Evolutionary conservation across 176 grass and related monocot genomes (phyloP).

Genomic region (Saccharum officinarum): DNA sequence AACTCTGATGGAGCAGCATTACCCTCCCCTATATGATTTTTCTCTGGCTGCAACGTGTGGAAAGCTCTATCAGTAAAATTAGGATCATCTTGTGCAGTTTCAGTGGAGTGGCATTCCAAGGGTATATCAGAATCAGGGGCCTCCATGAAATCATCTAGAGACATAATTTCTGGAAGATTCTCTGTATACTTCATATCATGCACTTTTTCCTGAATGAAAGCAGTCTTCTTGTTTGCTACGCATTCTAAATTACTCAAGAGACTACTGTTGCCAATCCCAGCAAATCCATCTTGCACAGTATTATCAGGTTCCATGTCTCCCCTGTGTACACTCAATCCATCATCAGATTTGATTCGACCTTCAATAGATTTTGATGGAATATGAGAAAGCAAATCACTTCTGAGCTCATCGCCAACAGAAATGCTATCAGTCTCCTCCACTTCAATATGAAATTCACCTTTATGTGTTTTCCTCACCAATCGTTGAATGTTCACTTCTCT

Average conservation of each 20-base stretch:
- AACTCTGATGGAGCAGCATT: slow-evolving; percentile 26
- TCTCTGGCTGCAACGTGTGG: slow-evolving; percentile 16
- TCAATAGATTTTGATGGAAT: slow-evolving; percentile 36
- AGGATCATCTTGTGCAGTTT: slow-evolving; percentile 28
- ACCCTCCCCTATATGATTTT: slow-evolving; percentile 14
- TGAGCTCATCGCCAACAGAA: slow-evolving; percentile 45
- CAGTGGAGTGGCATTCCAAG: slow-evolving; percentile 44
- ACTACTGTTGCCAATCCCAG: slow-evolving; percentile 24
- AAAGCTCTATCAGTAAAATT: slow-evolving; percentile 23
- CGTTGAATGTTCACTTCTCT: slow-evolving; percentile 56
- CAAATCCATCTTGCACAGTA: slow-evolving; percentile 13
- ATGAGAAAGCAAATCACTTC: slow-evolving; percentile 33
- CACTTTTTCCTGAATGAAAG: slow-evolving; percentile 56
- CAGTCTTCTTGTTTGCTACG: slow-evolving; percentile 37
- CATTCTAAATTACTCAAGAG: slow-evolving; percentile 35
- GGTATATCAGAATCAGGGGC: slow-evolving; percentile 65
- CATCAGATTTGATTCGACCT: slow-evolving; percentile 30
- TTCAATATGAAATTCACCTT: slow-evolving; percentile 84
- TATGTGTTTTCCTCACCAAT: slow-evolving; percentile 82
- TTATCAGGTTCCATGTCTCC: slow-evolving; percentile 29
- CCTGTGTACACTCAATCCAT: slow-evolving; percentile 17
- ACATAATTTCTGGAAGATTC: slow-evolving; percentile 50
- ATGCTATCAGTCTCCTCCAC: slow-evolving; percentile 63
- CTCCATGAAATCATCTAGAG: slow-evolving; percentile 59
- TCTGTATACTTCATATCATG: slow-evolving; percentile 58